These are phyloP conservation scores for Ophiosphaerella korrae DNA, from an alignment of 2,329 filamentous ascomycete species.

Conservation along the genomic window DNA sequence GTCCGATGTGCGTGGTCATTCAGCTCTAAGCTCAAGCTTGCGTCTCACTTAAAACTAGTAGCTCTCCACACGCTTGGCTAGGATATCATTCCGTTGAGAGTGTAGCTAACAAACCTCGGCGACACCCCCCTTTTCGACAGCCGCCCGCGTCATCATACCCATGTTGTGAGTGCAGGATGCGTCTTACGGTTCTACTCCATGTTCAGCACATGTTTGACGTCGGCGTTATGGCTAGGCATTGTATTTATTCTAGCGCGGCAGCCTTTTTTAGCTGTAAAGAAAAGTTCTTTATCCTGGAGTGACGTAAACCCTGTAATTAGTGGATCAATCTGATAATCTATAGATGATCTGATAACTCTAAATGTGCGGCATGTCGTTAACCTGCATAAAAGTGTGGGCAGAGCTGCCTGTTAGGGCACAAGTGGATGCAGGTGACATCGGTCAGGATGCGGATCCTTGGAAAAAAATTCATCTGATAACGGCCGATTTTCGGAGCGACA, in stretches of 20 bases:
- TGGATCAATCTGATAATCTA: conserved; percentile 40
- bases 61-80: conserved; percentile 17
- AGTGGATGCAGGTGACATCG: conserved; percentile 32
- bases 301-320: conserved; percentile 22
- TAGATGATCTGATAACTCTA: conserved; percentile 42
- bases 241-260: conserved; percentile 11
- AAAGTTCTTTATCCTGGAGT: conserved; percentile 8
- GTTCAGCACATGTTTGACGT: neutral
- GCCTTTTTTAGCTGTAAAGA: conserved; percentile 27
- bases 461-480: conserved; percentile 36
- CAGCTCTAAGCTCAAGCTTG: conserved; percentile 15
- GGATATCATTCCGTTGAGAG: conserved; percentile 15
- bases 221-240: neutral
- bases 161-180: conserved; percentile 11
- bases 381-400: conserved; percentile 11
- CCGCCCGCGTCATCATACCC: conserved; percentile 26
- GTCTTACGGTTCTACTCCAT: neutral
- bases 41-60: conserved; percentile 15
- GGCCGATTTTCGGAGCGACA: conserved; percentile 31
- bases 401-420: conserved; percentile 25
- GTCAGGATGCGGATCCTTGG: neutral
- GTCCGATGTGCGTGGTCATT: conserved; percentile 10
- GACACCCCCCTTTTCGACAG: conserved; percentile 15
- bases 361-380: conserved; percentile 7
- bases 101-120: conserved; percentile 6